A percentile compares a stretch with the other conserved stretches of the same genome.
Conservation (phyloP, 1,284 basidiomycete genomes). For the Ganoderma lingzhi region DNA sequence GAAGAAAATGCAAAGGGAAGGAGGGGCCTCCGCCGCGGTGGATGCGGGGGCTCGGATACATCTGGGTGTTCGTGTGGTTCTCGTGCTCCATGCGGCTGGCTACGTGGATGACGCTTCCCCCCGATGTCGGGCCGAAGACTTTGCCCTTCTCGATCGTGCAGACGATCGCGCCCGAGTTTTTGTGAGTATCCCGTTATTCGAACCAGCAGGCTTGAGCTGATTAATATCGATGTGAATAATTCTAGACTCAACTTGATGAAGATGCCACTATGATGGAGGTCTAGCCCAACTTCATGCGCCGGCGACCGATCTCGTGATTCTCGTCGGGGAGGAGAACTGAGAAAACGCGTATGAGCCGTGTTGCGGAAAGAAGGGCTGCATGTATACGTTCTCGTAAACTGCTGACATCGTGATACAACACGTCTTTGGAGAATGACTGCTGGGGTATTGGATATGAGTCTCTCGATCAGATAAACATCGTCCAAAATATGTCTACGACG, state of each 20-base stretch:
- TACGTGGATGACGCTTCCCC: not conserved
- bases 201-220: not conserved
- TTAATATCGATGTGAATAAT: not conserved
- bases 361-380: too few species aligned
- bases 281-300: not conserved
- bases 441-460: too few species aligned
- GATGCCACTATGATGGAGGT: not conserved
- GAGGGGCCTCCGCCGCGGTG: conserved; percentile 21
- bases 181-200: not conserved
- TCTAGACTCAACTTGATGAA: not conserved
- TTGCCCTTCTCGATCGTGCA: not conserved
- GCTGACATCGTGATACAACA: too few species aligned
- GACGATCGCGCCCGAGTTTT: not conserved
- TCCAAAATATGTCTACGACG: not conserved
- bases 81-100: not conserved
- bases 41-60: not conserved
- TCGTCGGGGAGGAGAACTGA: not conserved
- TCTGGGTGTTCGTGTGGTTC: conserved; percentile 34
- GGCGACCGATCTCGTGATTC: not conserved
- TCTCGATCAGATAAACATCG: too few species aligned
- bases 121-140: not conserved
- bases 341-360: too few species aligned
- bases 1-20: not conserved
- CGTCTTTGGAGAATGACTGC: too few species aligned
- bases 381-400: too few species aligned